Evolutionary conservation across 2,329 filamentous ascomycete genomes (phyloP), one percentile per base, ranked within the genome.

Genomic region (Moelleriella libera): DNA sequence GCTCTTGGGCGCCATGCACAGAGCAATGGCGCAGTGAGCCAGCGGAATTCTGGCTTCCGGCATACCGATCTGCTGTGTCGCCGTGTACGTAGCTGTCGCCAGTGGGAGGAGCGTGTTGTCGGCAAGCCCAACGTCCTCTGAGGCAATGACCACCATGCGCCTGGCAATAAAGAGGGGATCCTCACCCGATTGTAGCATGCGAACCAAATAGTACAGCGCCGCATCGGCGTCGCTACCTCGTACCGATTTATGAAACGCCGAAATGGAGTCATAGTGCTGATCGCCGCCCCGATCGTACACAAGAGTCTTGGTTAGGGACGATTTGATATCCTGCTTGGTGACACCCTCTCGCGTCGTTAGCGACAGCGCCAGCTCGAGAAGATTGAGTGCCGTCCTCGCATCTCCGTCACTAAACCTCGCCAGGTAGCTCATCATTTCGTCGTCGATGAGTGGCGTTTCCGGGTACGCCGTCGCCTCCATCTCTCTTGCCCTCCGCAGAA

Each of bases 181-280:
- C 64, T 97, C 90, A 50, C 90, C 90, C 0, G 86, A 92, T 58
- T 94, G 85, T 5, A 98, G 78, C 92, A 98, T 98, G 37, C 92
- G 83, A 0, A 86, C 87, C 2, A 98, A 78, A 63, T 97, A 98
- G 68, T 97, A 98, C 1, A 98, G 74, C 0, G 90, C 77, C 0
- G 90, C 92, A 62, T 97, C 85, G 0, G 90, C 65, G 58, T 96
- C 83, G 48, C 80, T 84, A 41, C 92, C 92, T 43, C 92, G 84
- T 8, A 97, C 82, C 2, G 88, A 88, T 59, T 98, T 98, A 74
- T 97, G 92, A 57, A 97, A 92, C 31, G 92, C 92, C 1, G 87
- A 94, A 58, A 98, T 97, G 47, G 86, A 92, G 61, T 98, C 90
- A 68, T 97, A 98, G 67, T 97, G 92, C 62, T 95, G 88, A 64